Conservation (phyloP, 139 green algal genomes). For the Pleodorina starrii region DNA sequence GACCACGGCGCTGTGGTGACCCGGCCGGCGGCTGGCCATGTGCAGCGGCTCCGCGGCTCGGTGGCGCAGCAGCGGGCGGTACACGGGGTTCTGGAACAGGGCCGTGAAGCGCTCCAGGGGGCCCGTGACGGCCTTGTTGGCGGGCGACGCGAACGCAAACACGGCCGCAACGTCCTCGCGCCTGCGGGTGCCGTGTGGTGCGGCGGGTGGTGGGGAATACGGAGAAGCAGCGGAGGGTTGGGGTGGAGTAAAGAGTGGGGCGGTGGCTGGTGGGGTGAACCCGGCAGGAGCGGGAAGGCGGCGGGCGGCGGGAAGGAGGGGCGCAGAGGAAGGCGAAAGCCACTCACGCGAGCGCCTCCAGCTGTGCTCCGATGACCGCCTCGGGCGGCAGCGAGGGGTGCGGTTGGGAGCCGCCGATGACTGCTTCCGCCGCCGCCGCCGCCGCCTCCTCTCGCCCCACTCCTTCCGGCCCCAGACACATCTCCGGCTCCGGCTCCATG, state of each 20-base stretch:
- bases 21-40: background rate
- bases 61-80: slow-evolving; percentile 36
- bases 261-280: no score
- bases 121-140: slow-evolving; percentile 11
- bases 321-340: no score
- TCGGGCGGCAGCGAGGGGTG: slow-evolving; percentile 10
- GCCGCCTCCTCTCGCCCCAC: no score
- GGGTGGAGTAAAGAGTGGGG: no score
- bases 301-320: no score
- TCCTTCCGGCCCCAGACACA: background rate
- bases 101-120: slow-evolving; percentile 7
- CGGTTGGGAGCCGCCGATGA: no score
- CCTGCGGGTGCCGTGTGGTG: no score
- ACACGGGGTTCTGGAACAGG: slow-evolving; percentile 19
- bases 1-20: background rate
- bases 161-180: background rate
- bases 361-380: background rate
- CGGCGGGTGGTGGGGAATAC: no score
- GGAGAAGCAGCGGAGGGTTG: no score
- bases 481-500: background rate
- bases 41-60: background rate
- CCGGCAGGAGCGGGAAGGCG: no score
- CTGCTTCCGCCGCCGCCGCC: no score
- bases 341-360: slow-evolving; percentile 5
- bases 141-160: slow-evolving; percentile 25